Evolutionary conservation across 2,329 filamentous ascomycete species (phyloP), one percentile per base, ranked within the genome.

Genomic region (Daldinia sp.): DNA sequence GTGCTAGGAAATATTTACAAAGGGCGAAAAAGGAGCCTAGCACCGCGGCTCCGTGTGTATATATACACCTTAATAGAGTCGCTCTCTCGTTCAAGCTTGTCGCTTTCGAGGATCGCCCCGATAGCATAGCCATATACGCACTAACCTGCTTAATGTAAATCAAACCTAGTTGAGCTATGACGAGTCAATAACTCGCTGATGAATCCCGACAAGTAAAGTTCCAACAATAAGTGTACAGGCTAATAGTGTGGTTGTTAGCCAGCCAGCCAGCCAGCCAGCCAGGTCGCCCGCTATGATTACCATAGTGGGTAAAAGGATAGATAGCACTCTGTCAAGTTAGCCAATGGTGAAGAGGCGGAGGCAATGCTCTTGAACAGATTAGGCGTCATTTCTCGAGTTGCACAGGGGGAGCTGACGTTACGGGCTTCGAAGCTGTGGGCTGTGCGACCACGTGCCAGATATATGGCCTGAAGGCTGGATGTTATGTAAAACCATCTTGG

Each of bases 71-170:
- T 65, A 63, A 63, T 54, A 63, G 44, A 60, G 10, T 51, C 56
- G 53, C 60, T 66, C 46, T 59, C 60, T 65, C 65, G 68, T 57
- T 64, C 35, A 50, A 63, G 65, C 68, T 65, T 63, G 51, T 65
- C 61, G 23, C 53, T 35, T 66, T 55, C 7, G 20, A 60, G 28
- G 3, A 53, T 51, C 30, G 15, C 48, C n/a, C 46, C 50, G 59
- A 51, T 41, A 56, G 59, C 56, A 57, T 39, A 39, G 51, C 46
- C 51, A 54, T 37, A 37, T 39, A 23, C 30, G 33, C 12, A 4
- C 33, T 54, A 20, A 20, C 12, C 18, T 10, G 50, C n/a, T n/a
- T n/a, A n/a, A n/a, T 39, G 33, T 37, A 18, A 54, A 54, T 30
- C 46, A 37, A 54, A 54, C 51, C 46, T 54, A 54, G 51, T 41